phyloP scores from a whole-genome alignment of 1,139 yeast species.

The Blastobotrys petasosporus region DNA sequence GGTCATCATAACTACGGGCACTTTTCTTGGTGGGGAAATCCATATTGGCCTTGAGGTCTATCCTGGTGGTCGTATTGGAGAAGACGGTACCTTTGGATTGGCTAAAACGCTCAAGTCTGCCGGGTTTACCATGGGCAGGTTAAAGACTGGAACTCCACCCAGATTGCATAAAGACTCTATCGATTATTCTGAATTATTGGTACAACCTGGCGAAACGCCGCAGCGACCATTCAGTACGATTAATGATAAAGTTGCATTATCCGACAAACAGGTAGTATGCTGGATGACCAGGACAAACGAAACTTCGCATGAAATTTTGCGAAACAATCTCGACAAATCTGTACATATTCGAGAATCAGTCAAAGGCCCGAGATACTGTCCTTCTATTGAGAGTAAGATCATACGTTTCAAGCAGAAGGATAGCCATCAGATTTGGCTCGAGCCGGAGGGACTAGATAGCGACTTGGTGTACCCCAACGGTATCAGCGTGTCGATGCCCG shows the following conservation, averaged over 20 bases:
- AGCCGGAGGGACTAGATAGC: constrained; percentile 89
- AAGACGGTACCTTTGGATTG: constrained; percentile 83
- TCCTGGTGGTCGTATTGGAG: constrained; percentile 95
- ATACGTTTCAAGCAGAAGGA: constrained; percentile 71
- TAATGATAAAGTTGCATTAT: constrained; percentile 56
- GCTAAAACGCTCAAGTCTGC: constrained; percentile 68
- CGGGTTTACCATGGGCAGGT: constrained; percentile 80
- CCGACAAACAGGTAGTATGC: constrained; percentile 55
- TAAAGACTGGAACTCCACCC: constrained; percentile 98
- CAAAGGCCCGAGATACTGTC: constrained; percentile 96
- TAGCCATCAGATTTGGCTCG: constrained; percentile 85
- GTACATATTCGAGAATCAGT: constrained; percentile 91
- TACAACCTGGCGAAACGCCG: constrained; percentile 75
- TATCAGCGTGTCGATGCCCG: constrained; percentile 94
- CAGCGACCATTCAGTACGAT: constrained; percentile 86
- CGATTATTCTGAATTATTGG: constrained; percentile 51
- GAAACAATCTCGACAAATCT: constrained; percentile 68
- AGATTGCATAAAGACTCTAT: constrained; percentile 69
- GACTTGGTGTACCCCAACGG: constrained; percentile 93
- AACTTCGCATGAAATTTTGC: constrained; percentile 62
- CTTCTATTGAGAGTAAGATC: constrained; percentile 88
- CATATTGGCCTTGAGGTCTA: constrained; percentile 75
- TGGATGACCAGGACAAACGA: constrained; percentile 76
- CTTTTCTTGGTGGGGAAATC: constrained; percentile 89
- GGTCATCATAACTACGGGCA: constrained; percentile 92